Evolutionary conservation across 352 stramenopile species (phyloP).

Genomic region (Globisporangium irregulare): DNA sequence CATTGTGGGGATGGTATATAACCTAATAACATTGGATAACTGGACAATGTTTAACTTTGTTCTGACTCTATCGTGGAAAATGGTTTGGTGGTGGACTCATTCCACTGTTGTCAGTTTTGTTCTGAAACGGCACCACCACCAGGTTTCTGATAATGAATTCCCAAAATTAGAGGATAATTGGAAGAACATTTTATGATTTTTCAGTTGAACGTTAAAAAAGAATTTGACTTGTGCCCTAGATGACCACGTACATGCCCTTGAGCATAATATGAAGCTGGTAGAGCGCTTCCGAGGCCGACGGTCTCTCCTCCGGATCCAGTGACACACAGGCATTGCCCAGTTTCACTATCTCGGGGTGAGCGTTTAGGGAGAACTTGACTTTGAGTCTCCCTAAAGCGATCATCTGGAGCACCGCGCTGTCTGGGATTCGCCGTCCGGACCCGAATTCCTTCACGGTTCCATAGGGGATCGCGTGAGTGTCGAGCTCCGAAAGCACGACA

Average conservation of each 20-base stretch:
- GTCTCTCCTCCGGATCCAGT: slow-evolving; percentile 38
- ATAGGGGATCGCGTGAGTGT: slow-evolving; percentile 49
- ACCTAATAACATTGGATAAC: not conserved
- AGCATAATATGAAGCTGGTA: slow-evolving; percentile 35
- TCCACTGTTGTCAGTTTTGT: not conserved
- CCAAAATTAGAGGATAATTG: not conserved
- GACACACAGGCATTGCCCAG: slow-evolving; percentile 43
- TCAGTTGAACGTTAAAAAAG: not conserved
- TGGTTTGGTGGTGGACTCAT: not conserved
- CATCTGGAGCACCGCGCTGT: slow-evolving; percentile 34
- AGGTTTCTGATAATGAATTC: no score
- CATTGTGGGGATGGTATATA: not conserved
- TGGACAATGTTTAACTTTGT: not conserved
- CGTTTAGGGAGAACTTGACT: slow-evolving; percentile 29
- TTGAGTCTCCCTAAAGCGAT: slow-evolving; percentile 27
- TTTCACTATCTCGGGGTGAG: slow-evolving; percentile 24
- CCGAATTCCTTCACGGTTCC: slow-evolving; percentile 15
- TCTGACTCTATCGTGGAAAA: not conserved
- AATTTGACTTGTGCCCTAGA: not conserved
- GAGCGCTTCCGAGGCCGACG: slow-evolving; percentile 36
- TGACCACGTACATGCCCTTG: slow-evolving; percentile 1
- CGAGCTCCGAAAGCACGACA: slow-evolving; percentile 78
- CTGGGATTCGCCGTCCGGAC: slow-evolving; percentile 25
- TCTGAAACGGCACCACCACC: not conserved
- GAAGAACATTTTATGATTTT: not conserved